A percentile compares a stretch with the other conserved stretches of the same genome.
phyloP scores from a whole-genome alignment of 1,284 basidiomycete genomes.

The Malassezia dermatis region DNA sequence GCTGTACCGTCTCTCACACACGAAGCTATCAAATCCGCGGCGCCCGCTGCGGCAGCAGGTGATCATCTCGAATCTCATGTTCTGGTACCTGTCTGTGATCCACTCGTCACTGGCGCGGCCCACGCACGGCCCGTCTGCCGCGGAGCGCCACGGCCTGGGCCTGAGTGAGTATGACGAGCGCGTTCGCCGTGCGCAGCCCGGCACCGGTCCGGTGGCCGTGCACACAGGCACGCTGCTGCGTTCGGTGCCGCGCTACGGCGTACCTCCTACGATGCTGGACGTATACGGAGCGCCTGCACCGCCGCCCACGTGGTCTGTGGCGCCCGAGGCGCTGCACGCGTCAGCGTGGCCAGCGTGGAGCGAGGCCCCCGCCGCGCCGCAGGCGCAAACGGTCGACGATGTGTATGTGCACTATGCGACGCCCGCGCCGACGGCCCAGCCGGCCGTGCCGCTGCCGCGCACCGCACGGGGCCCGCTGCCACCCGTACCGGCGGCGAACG shows the following conservation, averaged over 20 bases:
- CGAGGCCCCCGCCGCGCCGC: neutral
- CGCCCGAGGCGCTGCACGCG: neutral
- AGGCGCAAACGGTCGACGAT: neutral
- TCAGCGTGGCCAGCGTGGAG: neutral
- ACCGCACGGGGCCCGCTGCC: neutral
- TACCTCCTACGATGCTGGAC: neutral
- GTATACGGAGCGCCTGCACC: neutral
- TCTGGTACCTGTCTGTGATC: constrained; percentile 98
- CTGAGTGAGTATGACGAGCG: constrained; percentile 19
- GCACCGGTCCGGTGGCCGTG: constrained; percentile 4
- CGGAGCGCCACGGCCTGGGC: neutral
- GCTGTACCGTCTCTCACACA: constrained; percentile 91
- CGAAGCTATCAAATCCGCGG: constrained; percentile 93
- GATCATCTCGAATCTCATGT: constrained; percentile 96
- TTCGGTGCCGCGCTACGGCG: neutral
- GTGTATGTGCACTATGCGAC: neutral
- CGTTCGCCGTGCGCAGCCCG: neutral
- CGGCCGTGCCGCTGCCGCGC: neutral
- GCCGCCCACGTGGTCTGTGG: neutral
- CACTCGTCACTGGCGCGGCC: constrained; percentile 55
- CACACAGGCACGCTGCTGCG: constrained; percentile 10
- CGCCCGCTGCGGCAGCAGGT: constrained; percentile 96
- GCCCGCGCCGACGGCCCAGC: neutral
- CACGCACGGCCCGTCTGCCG: neutral
- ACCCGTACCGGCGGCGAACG: neutral